Base-by-base conservation (phyloP, 2,329 filamentous ascomycete species). In the Fusarium sp. region DNA sequence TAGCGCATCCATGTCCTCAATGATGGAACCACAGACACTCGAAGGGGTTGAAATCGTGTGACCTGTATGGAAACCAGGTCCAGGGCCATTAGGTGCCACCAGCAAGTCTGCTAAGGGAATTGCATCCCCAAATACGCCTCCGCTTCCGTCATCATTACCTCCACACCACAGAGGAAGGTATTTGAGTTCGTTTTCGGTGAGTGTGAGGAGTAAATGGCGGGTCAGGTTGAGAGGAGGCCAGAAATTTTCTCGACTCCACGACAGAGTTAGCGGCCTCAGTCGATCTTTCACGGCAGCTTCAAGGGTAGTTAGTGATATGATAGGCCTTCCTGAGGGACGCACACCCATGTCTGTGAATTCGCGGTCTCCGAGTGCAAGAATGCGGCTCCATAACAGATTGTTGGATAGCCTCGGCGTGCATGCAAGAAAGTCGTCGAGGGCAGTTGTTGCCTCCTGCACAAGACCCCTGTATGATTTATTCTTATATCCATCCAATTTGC, bases 131-230 rank as follows among this genome's bases (percentile, higher is more conserved):
- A 86, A 87, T 3, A 88, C 85, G 11, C 85, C 85, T 28, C 86
- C 86, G 9, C 85, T 86, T 22, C 84, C 84, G 70, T 89, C 87
- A 65, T 89, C 83, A 47, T 82, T 79, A 3, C 83, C 91, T 8
- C 88, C 90, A 1, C 90, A 90, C 90, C 90, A 93, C 8, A 92
- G 81, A 0, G 91, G 91, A 7, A 93, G 83, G 70, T 86, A 92
- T 63, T 87, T 87, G 71, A 88, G 86, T 80, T 93, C 91, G 5
- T 87, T 81, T 7, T 88, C 84, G 2, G 81, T 80, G 4, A 93
- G 83, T 10, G 83, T 85, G 2, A 91, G 83, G 1, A 91, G 78
- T 30, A 88, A 70, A 71, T 88, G 85, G 6, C 81, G 79, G 2
- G 82, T 85, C 7, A 83, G 70, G 20, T 77, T 77, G 31, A 83